Percentiles rank a stretch among this genome's conserved stretches.
These are phyloP conservation scores for Schizonepeta tenuifolia DNA, from an alignment of 257 asterid genomes.

Conservation along the genomic window DNA sequence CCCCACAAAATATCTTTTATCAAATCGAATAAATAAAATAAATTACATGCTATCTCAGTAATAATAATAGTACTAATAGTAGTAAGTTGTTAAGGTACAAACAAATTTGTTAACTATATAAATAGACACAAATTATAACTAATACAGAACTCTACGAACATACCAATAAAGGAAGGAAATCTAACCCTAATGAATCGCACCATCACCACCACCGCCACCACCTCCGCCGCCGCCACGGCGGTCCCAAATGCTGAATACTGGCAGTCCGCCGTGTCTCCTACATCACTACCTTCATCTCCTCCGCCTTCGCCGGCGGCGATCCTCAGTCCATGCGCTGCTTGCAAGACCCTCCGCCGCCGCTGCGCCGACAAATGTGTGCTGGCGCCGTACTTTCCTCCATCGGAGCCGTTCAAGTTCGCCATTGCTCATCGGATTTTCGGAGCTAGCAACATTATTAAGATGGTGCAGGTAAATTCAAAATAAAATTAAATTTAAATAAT, in stretches of 20 bases:
- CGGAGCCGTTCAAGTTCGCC: conserved; percentile 79
- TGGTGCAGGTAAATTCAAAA: conserved; percentile 69
- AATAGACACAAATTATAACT: neutral
- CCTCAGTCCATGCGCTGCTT: conserved; percentile 87
- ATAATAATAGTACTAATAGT: too few species aligned
- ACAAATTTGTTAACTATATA: conserved; percentile 23
- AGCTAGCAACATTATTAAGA: conserved; percentile 89
- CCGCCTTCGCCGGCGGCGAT: conserved; percentile 38
- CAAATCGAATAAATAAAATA: too few species aligned
- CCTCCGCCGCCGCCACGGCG: conserved; percentile 7
- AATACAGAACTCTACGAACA: neutral
- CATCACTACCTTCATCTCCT: conserved; percentile 38
- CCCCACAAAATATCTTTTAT: too few species aligned
- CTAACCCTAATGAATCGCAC: conserved; percentile 25
- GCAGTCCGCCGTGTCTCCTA: conserved; percentile 22
- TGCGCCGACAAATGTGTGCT: too few species aligned
- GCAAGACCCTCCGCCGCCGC: conserved; percentile 85
- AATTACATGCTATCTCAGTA: too few species aligned
- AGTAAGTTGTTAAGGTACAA: too few species aligned
- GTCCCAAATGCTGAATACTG: neutral
- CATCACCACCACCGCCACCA: neutral
- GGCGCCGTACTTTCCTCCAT: conserved; percentile 90
- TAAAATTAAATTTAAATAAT: too few species aligned
- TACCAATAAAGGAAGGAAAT: too few species aligned
- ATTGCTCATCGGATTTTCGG: conserved; percentile 89